Evolutionary conservation across 192 early-diverging fungal species (phyloP), one percentile per base, ranked within the genome.

Genomic region (Podila horticola): DNA sequence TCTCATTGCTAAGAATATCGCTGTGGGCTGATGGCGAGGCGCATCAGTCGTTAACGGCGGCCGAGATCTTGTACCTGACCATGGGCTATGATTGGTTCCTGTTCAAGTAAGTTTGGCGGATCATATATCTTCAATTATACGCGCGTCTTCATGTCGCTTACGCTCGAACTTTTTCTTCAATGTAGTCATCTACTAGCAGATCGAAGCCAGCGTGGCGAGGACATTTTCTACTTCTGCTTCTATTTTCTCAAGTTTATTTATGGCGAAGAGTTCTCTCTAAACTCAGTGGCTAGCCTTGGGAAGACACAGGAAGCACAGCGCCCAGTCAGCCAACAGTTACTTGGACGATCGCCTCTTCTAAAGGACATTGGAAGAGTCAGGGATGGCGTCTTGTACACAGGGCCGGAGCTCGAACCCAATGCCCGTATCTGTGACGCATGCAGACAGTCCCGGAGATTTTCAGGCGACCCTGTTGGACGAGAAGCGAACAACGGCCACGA

Each of bases 141-240:
- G 8, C 41, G 41, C 11, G 11, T 0, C 13, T 13, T 12, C 41
- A 45, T 24, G n/a, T 19, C 4, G 4, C 52, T 55, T 0, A 24
- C 52, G 4, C 52, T 22, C 34, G 1, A 13, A 31, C 7, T 66
- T 6, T 6, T 50, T 10, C 15, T 33, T 30, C 6, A 20, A 8
- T 57, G 15, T 30, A 81, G 77, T 41, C 81, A 83, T 52, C 48
- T 83, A 11, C 50, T 83, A 11, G 81, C 81, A 11, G 81, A 83
- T 55, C 72, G 81, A 9, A 83, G 74, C 64, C 74, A 74, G 36
- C 63, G 81, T 17, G 81, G 81, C 9, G 81, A 83, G 24, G 81
- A 83, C 45, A 83, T 83, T 12, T 83, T 83, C n/a, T 83, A 76
- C 24, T 83, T 83, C 62, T 83, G 81, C 68, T 83, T 83, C 34